Conservation (phyloP, 2,329 filamentous ascomycete species). For the Fusarium sublunatum region DNA sequence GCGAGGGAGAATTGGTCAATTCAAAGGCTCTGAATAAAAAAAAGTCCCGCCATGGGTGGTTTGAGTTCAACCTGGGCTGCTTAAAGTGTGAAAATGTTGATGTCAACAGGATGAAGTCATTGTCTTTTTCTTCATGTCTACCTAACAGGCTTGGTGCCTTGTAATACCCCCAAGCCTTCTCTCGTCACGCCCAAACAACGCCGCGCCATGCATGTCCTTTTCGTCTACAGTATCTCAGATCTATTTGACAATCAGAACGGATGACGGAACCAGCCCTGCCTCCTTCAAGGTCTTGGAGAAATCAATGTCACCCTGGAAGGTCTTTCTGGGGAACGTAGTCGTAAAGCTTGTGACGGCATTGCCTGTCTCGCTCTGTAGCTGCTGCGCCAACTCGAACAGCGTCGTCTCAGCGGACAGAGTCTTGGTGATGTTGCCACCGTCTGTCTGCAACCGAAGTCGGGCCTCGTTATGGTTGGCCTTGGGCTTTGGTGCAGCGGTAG, state of each 20-base stretch:
- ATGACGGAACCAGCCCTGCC: conserved; percentile 88
- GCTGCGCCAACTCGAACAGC: conserved; percentile 88
- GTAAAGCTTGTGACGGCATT: conserved; percentile 79
- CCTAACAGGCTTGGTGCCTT: conserved; percentile 11
- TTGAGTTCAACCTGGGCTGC: conserved; percentile 43
- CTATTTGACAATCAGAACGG: conserved; percentile 82
- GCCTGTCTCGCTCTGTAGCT: conserved; percentile 77
- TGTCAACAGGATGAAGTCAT: conserved; percentile 10
- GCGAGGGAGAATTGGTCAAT: conserved; percentile 53
- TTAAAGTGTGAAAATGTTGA: conserved; percentile 26
- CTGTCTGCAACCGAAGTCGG: conserved; percentile 82
- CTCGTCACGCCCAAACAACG: conserved; percentile 28
- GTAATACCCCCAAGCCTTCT: conserved; percentile 4
- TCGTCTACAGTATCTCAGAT: conserved; percentile 1
- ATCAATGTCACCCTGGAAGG: conserved; percentile 74
- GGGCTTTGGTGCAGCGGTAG: conserved; percentile 66
- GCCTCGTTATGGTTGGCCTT: conserved; percentile 82
- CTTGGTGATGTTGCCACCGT: conserved; percentile 81
- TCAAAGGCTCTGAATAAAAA: conserved; percentile 54
- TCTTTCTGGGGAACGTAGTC: conserved; percentile 88
- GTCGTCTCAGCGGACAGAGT: conserved; percentile 90
- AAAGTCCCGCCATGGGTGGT: conserved; percentile 50
- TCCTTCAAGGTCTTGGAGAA: conserved; percentile 94
- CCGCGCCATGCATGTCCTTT: conserved; percentile 38
- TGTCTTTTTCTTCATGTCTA: conserved; percentile 26